A percentile compares a stretch with the other conserved stretches of the same genome.
Conservation (phyloP, 2,329 filamentous ascomycete species). For the Pseudofabraea citricarpa region DNA sequence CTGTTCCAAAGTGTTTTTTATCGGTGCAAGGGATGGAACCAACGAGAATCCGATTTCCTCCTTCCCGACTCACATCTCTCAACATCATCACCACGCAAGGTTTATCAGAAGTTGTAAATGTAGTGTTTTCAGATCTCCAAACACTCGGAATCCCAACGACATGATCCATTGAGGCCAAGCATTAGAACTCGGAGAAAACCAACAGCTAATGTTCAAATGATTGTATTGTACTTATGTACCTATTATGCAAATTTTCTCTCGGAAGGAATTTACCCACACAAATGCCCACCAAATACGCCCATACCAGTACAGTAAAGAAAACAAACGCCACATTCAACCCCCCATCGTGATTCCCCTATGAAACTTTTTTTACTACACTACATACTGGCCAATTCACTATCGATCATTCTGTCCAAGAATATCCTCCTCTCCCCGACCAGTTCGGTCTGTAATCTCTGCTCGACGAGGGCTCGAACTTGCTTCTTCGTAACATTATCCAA, state of each 20-base stretch:
- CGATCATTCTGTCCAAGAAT: constrained; percentile 91
- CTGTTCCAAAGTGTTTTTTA: too few species aligned
- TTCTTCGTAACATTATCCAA: constrained; percentile 98
- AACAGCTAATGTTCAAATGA: neutral
- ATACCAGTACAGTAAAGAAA: neutral
- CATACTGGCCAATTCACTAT: constrained; percentile 91
- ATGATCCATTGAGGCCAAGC: too few species aligned
- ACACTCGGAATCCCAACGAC: too few species aligned
- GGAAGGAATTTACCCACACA: neutral
- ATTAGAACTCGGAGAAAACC: too few species aligned
- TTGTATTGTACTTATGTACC: neutral
- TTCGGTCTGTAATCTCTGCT: constrained; percentile 89
- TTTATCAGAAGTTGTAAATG: too few species aligned
- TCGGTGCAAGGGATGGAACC: too few species aligned
- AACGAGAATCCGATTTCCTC: too few species aligned
- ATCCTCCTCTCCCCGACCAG: constrained; percentile 78
- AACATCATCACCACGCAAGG: too few species aligned
- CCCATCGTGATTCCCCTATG: constrained; percentile 2
- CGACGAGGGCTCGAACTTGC: constrained; percentile 84
- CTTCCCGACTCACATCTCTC: too few species aligned
- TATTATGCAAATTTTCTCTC: neutral
- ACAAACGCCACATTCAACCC: neutral
- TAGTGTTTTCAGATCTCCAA: too few species aligned
- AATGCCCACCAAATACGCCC: neutral
- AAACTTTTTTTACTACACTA: constrained; percentile 36